Evolutionary conservation across 2,329 filamentous ascomycete species (phyloP).

Genomic region (Knufia fluminis): DNA sequence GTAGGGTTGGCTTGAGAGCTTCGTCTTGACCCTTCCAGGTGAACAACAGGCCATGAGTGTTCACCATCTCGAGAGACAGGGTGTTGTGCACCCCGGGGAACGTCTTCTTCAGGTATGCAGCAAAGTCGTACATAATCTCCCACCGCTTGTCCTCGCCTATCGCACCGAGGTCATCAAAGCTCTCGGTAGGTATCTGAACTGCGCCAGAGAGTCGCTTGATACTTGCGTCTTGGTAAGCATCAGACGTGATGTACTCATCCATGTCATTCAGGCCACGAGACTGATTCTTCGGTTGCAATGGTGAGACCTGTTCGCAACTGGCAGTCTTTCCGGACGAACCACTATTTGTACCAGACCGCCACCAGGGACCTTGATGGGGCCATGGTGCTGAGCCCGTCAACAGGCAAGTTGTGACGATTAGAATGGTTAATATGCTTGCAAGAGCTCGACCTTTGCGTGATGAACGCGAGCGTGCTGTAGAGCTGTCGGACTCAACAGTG

Average conservation of each 20-base stretch:
- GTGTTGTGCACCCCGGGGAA: constrained; percentile 39
- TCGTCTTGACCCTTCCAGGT: constrained; percentile 47
- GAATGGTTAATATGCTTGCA: too few relatives aligned
- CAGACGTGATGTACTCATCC: constrained; percentile 13
- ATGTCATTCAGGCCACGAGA: constrained; percentile 10
- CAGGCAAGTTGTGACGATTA: too few relatives aligned
- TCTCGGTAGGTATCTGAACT: constrained; percentile 47
- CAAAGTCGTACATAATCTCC: constrained; percentile 49
- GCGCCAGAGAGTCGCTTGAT: constrained; percentile 32
- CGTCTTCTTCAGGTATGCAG: constrained; percentile 39
- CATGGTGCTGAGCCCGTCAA: too few relatives aligned
- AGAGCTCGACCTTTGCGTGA: too few relatives aligned
- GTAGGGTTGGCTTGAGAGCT: constrained; percentile 45
- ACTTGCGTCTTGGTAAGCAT: constrained; percentile 14
- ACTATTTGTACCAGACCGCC: too few relatives aligned
- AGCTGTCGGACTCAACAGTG: too few relatives aligned
- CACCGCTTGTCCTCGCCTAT: constrained; percentile 50
- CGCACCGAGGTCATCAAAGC: constrained; percentile 46
- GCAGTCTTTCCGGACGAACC: neutral
- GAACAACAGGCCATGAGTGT: constrained; percentile 51
- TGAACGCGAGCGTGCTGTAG: too few relatives aligned
- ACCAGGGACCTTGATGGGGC: too few relatives aligned
- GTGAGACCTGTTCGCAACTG: neutral
- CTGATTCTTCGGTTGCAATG: neutral
- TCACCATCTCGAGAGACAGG: constrained; percentile 40